phyloP scores from a whole-genome alignment of 192 early-diverging fungal species.

The Coemansia sp. region DNA sequence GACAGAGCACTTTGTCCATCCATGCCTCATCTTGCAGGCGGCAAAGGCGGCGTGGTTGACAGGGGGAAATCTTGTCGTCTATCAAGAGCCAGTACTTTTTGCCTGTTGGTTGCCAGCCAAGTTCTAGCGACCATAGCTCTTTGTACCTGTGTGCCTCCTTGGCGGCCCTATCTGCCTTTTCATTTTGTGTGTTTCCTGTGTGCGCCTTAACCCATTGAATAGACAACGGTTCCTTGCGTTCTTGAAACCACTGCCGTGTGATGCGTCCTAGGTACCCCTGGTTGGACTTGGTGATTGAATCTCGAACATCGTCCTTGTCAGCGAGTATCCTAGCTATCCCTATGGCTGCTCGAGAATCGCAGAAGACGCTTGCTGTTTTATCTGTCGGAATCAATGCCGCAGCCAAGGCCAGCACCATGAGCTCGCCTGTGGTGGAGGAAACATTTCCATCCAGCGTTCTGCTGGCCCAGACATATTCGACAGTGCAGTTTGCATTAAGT shows the following conservation, averaged over 20 bases:
- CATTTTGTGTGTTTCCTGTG: too few relatives aligned
- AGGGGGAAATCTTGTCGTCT: too few relatives aligned
- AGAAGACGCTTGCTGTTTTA: too few relatives aligned
- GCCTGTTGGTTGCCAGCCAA: too few relatives aligned
- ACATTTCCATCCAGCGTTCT: constrained; percentile 9
- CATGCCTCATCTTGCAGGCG: too few relatives aligned
- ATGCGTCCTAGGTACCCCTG: neutral
- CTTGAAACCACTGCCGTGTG: neutral
- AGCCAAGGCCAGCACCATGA: constrained; percentile 13
- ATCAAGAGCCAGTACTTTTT: too few relatives aligned
- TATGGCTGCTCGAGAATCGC: constrained; percentile 11
- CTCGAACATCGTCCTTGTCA: neutral
- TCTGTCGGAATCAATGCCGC: constrained; percentile 1
- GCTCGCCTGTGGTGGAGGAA: constrained; percentile 12
- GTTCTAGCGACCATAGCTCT: too few relatives aligned
- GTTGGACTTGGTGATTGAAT: neutral
- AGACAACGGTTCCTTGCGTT: neutral
- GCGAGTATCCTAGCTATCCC: neutral
- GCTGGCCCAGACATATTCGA: neutral
- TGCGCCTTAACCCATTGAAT: neutral
- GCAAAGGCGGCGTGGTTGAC: too few relatives aligned
- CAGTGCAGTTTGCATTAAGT: neutral
- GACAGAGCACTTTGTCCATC: too few relatives aligned
- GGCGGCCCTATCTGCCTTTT: neutral
- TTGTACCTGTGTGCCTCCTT: neutral